Evolutionary conservation across 495 filamentous ascomycete species (phyloP).

Genomic region (Xylaria scruposa): DNA sequence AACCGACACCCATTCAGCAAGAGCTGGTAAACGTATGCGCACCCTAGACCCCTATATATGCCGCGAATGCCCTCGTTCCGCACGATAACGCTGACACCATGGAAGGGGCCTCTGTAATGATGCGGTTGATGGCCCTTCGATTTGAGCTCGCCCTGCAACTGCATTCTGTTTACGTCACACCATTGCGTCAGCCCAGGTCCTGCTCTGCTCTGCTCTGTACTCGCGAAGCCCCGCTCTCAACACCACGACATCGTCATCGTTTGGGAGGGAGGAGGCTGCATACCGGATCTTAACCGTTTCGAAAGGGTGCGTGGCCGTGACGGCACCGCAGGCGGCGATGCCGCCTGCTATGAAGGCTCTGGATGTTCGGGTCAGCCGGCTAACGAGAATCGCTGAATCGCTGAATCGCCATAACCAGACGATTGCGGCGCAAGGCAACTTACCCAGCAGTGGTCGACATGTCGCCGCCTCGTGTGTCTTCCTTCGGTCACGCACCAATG

Average conservation of each 20-base stretch:
- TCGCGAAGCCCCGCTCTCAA: not conserved
- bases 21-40: slow-evolving; percentile 97
- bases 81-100: slow-evolving; percentile 88
- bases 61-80: slow-evolving; percentile 89
- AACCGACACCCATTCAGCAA: slow-evolving; percentile 95
- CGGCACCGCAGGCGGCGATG: slow-evolving; percentile 94
- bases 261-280: slow-evolving; percentile 22
- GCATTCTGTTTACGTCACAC: slow-evolving; percentile 65
- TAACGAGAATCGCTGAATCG: not conserved
- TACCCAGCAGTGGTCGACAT: slow-evolving; percentile 60
- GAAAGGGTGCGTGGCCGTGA: slow-evolving; percentile 97
- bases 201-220: not conserved
- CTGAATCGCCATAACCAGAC: not conserved
- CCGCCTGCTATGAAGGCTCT: slow-evolving; percentile 90
- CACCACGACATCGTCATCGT: not conserved
- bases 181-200: slow-evolving; percentile 29
- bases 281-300: slow-evolving; percentile 99
- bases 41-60: slow-evolving; percentile 87
- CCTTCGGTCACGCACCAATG: slow-evolving; percentile 26
- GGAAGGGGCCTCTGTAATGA: slow-evolving; percentile 90
- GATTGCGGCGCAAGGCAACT: not conserved
- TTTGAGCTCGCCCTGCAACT: slow-evolving; percentile 96
- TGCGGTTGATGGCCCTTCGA: slow-evolving; percentile 80
- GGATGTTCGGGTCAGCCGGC: slow-evolving; percentile 29
- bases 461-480: slow-evolving; percentile 27